Evolutionary conservation across 2,329 filamentous ascomycete species (phyloP).

Genomic region (Ampelomyces quisqualis): DNA sequence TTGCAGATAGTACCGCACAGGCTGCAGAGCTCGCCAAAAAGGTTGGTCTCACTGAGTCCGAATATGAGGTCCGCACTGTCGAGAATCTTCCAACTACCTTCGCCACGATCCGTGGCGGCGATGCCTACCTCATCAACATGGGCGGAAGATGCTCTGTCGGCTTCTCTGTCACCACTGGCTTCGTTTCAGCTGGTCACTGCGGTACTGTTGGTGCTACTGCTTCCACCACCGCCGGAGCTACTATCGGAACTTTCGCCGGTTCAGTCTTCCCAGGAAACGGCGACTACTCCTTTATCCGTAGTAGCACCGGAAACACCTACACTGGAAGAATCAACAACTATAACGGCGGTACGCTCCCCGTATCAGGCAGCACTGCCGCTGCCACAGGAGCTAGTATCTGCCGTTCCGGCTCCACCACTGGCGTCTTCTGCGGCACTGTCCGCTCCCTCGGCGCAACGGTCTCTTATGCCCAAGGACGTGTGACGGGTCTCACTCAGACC

Average conservation of each 20-base stretch:
- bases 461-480: conserved; percentile 44
- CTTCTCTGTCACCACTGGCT: conserved; percentile 46
- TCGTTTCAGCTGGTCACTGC: conserved; percentile 48
- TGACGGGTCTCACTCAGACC: conserved; percentile 47
- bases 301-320: conserved; percentile 37
- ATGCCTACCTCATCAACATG: conserved; percentile 44
- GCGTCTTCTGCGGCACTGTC: conserved; percentile 45
- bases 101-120: conserved; percentile 42
- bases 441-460: conserved; percentile 41
- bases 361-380: conserved; percentile 45
- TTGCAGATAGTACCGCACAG: conserved; percentile 39
- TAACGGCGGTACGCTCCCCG: conserved; percentile 33
- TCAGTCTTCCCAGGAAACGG: conserved; percentile 46
- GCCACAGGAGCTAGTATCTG: conserved; percentile 44
- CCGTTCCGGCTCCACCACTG: conserved; percentile 48
- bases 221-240: conserved; percentile 36
- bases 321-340: conserved; percentile 39
- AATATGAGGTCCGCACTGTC: conserved; percentile 44
- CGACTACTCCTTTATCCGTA: conserved; percentile 46
- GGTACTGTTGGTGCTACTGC: conserved; percentile 35
- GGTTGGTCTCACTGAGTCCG: conserved; percentile 41
- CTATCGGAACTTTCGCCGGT: conserved; percentile 42
- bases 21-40: conserved; percentile 42
- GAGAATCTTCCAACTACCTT: conserved; percentile 39
- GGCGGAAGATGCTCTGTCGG: conserved; percentile 44